These are phyloP conservation scores for Rhizophagus prolifer DNA, from an alignment of 192 early-diverging fungal genomes.

Conservation along the genomic window DNA sequence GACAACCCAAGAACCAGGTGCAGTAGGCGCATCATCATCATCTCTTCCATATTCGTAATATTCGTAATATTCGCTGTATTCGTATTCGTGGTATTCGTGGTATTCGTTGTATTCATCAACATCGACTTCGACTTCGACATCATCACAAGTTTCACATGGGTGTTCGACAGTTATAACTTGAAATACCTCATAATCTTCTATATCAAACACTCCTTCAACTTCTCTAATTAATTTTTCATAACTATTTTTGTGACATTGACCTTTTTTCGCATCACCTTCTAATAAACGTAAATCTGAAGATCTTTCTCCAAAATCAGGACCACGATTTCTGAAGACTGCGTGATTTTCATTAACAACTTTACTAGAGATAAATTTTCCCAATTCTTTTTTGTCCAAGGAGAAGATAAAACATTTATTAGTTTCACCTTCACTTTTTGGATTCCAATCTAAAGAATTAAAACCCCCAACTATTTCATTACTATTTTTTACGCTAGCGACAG, in stretches of 20 bases:
- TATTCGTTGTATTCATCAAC: too few relatives aligned
- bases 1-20: too few relatives aligned
- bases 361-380: not conserved
- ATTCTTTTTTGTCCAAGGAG: not conserved
- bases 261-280: not conserved
- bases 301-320: not conserved
- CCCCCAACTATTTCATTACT: slow-evolving; percentile 32
- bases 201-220: not conserved
- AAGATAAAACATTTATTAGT: not conserved
- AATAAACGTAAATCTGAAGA: not conserved
- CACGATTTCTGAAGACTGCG: not conserved
- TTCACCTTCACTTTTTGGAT: not conserved
- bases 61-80: too few relatives aligned
- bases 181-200: not conserved
- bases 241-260: not conserved
- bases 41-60: too few relatives aligned
- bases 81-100: too few relatives aligned
- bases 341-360: not conserved
- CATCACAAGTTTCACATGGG: too few relatives aligned
- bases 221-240: not conserved
- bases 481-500: slow-evolving; percentile 13
- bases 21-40: too few relatives aligned
- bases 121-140: too few relatives aligned
- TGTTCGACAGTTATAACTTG: not conserved
- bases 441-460: slow-evolving; percentile 32